A percentile compares a stretch with the other conserved stretches of the same genome.
phyloP scores from a whole-genome alignment of 495 filamentous ascomycete genomes.

The Xylaria cubensis region DNA sequence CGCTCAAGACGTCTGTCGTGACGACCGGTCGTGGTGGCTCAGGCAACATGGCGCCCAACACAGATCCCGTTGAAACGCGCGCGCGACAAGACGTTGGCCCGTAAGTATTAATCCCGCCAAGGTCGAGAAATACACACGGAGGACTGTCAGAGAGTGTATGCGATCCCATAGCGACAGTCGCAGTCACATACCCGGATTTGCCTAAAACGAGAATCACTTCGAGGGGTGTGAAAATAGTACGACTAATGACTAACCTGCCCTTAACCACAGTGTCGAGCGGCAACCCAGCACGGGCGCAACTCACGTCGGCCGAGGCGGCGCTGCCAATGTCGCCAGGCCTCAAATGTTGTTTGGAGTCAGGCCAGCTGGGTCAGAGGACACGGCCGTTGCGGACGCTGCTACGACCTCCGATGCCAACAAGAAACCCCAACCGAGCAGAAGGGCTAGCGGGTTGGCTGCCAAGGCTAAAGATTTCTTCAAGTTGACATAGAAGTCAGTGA shows the following conservation, averaged over 20 bases:
- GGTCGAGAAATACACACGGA: not conserved
- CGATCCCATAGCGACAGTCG: not conserved
- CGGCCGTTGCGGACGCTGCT: constrained; percentile 1
- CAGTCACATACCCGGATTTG: too few species aligned
- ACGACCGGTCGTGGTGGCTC: constrained; percentile 74
- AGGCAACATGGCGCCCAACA: constrained; percentile 76
- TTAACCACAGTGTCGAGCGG: constrained; percentile 45
- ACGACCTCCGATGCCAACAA: constrained; percentile 33
- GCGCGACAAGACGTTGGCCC: constrained; percentile 80
- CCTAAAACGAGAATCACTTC: not conserved
- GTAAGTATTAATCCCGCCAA: constrained; percentile 40
- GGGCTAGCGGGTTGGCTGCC: constrained; percentile 49
- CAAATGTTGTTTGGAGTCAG: not conserved
- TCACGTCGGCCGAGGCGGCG: constrained; percentile 62
- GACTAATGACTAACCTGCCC: not conserved
- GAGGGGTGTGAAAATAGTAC: not conserved
- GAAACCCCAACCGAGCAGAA: constrained; percentile 23
- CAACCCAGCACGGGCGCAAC: constrained; percentile 44
- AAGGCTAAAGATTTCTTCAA: constrained; percentile 63
- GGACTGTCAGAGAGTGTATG: not conserved
- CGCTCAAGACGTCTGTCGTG: constrained; percentile 79
- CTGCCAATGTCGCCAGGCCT: constrained; percentile 60
- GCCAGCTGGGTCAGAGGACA: not conserved
- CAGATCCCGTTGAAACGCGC: constrained; percentile 73
- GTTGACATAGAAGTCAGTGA: constrained; percentile 46